Conservation (phyloP, 2,329 filamentous ascomycete species). For the Trichoderma sp. region DNA sequence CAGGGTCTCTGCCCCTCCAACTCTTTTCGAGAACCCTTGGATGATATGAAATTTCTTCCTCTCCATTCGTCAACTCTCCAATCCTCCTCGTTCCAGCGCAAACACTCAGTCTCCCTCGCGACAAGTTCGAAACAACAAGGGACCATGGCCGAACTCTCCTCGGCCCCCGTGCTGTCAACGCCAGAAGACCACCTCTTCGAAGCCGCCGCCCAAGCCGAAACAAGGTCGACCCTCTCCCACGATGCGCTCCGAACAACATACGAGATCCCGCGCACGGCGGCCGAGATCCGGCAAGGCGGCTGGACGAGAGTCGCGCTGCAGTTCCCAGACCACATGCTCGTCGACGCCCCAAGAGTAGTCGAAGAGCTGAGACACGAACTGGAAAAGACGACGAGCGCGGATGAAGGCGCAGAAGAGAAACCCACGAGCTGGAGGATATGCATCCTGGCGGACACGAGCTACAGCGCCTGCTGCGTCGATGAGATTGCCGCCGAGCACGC, state of each 20-base stretch:
- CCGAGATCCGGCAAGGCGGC: conserved; percentile 70
- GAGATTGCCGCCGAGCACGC: conserved; percentile 95
- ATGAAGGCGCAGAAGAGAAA: conserved; percentile 28
- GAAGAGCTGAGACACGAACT: conserved; percentile 50
- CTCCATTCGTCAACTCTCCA: conserved; percentile 8
- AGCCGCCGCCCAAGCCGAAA: conserved; percentile 46
- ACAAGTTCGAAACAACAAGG: not conserved
- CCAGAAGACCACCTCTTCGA: conserved; percentile 63
- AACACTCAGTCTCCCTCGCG: not conserved
- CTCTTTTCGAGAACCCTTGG: not conserved
- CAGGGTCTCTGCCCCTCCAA: conserved; percentile 30
- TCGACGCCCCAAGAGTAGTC: conserved; percentile 80
- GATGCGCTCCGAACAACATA: conserved; percentile 77
- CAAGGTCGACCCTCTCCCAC: conserved; percentile 50
- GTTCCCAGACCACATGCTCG: conserved; percentile 91
- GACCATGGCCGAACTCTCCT: conserved; percentile 53
- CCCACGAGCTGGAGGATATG: conserved; percentile 58
- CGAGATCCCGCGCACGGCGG: conserved; percentile 78
- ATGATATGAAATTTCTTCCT: conserved; percentile 22
- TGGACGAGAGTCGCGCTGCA: conserved; percentile 86
- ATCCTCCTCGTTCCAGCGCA: too few species aligned
- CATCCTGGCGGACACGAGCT: conserved; percentile 92
- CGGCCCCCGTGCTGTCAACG: conserved; percentile 64
- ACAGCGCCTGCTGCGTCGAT: conserved; percentile 95
- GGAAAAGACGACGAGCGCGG: conserved; percentile 8